Conservation (phyloP, 2,329 filamentous ascomycete genomes). For the Dactylellina leptospora region DNA sequence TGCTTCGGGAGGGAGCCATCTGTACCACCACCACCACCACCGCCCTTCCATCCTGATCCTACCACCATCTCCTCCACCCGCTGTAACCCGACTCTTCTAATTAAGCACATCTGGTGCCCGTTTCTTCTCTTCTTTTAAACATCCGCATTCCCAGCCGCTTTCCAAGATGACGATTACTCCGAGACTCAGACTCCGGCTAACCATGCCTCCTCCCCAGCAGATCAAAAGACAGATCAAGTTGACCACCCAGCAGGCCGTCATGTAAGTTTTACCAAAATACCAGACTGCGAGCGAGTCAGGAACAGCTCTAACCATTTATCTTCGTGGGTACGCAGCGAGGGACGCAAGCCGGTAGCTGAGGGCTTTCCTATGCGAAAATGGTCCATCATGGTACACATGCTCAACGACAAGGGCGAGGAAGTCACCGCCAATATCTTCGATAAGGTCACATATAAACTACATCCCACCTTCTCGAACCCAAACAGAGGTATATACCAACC, state of each 20-base stretch:
- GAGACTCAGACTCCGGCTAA: slow-evolving; percentile 4
- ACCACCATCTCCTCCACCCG: not conserved
- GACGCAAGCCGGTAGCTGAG: slow-evolving; percentile 74
- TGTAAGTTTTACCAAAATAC: slow-evolving; percentile 69
- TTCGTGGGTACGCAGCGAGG: slow-evolving; percentile 41
- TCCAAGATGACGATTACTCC: slow-evolving; percentile 8
- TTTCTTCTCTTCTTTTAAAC: not conserved
- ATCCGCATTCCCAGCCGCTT: not conserved
- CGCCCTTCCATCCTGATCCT: not conserved
- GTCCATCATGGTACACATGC: slow-evolving; percentile 83
- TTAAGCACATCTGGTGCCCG: not conserved
- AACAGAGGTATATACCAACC: slow-evolving; percentile 75
- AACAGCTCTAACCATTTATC: not conserved
- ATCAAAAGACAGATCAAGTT: slow-evolving; percentile 89
- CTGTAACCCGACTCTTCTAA: not conserved
- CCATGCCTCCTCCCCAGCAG: slow-evolving; percentile 60
- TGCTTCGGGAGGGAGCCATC: not conserved
- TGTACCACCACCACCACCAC: slow-evolving; percentile 12
- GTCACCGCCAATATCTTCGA: slow-evolving; percentile 79
- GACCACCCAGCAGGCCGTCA: slow-evolving; percentile 87
- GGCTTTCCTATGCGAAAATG: slow-evolving; percentile 93
- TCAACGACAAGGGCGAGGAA: slow-evolving; percentile 87
- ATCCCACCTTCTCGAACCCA: slow-evolving; percentile 90
- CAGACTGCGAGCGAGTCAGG: not conserved
- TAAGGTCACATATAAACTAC: slow-evolving; percentile 90